Conservation (phyloP, 371 early-diverging fungal species). For the Rhizomucor miehei region DNA sequence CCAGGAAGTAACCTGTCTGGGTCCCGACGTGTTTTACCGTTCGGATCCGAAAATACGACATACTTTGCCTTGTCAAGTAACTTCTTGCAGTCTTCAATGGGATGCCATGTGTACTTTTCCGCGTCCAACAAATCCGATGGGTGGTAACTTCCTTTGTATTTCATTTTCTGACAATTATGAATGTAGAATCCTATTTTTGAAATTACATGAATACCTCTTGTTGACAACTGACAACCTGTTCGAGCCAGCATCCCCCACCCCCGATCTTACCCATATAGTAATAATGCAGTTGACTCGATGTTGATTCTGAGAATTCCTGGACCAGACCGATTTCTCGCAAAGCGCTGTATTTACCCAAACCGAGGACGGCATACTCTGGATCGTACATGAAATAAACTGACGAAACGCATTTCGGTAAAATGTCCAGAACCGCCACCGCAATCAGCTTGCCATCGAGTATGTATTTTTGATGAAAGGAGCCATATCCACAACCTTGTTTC, state of each 20-base stretch:
- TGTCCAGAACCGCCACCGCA: slow-evolving; percentile 89
- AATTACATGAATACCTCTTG: slow-evolving; percentile 1
- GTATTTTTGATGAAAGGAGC: slow-evolving; percentile 89
- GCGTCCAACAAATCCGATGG: slow-evolving; percentile 83
- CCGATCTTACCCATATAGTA: slow-evolving; percentile 92
- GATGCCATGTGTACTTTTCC: slow-evolving; percentile 42
- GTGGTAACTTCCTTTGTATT: slow-evolving; percentile 84
- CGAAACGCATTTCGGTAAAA: slow-evolving; percentile 85
- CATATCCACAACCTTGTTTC: slow-evolving; percentile 42
- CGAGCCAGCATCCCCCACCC: not conserved
- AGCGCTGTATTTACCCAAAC: slow-evolving; percentile 83
- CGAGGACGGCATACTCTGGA: slow-evolving; percentile 68
- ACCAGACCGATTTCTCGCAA: slow-evolving; percentile 73
- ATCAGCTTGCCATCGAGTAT: slow-evolving; percentile 72
- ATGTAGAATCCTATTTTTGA: slow-evolving; percentile 88
- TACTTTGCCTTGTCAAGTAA: slow-evolving; percentile 21
- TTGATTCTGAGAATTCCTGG: slow-evolving; percentile 27
- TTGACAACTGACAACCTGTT: not conserved
- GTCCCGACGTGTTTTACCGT: slow-evolving; percentile 4
- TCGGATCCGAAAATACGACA: slow-evolving; percentile 13
- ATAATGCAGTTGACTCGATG: slow-evolving; percentile 47
- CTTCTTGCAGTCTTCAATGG: slow-evolving; percentile 21
- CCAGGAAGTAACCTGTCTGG: slow-evolving; percentile 5
- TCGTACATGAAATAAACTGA: slow-evolving; percentile 95
- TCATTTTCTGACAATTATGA: slow-evolving; percentile 88